Evolutionary conservation across 768 basidiomycete species (phyloP).

Genomic region (Auriscalpium vulgare): DNA sequence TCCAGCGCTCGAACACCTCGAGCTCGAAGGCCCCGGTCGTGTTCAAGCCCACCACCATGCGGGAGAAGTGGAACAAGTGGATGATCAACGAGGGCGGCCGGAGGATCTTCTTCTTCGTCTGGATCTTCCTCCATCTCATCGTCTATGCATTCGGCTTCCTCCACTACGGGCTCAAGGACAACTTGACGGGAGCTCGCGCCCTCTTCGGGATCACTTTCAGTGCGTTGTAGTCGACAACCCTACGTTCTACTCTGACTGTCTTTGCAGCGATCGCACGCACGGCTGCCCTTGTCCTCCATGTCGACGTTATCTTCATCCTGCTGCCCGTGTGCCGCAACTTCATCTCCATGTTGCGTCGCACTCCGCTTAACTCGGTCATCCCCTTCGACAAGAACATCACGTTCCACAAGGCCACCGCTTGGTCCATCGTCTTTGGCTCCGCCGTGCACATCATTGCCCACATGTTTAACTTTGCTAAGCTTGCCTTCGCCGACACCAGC

Average conservation of each 20-base stretch:
- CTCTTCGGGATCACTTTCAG: conserved; percentile 74
- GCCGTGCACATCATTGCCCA: conserved; percentile 76
- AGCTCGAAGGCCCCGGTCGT: conserved; percentile 20
- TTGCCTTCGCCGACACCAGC: conserved; percentile 47
- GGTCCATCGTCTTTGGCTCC: conserved; percentile 78
- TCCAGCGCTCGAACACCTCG: conserved; percentile 55
- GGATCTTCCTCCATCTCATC: conserved; percentile 74
- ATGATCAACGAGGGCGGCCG: conserved; percentile 90
- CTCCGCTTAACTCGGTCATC: conserved; percentile 77
- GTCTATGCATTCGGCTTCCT: conserved; percentile 72
- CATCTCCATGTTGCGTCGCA: conserved; percentile 80
- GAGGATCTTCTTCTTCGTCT: conserved; percentile 70
- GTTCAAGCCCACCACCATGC: conserved; percentile 31
- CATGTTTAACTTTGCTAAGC: conserved; percentile 74
- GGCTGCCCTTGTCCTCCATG: conserved; percentile 84
- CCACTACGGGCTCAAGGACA: conserved; percentile 77
- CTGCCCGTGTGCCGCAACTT: conserved; percentile 95
- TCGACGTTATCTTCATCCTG: conserved; percentile 90
- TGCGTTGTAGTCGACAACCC: conserved; percentile 25
- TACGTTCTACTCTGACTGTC: neutral
- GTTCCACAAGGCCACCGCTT: conserved; percentile 86
- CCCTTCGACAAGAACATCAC: conserved; percentile 92
- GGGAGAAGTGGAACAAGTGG: conserved; percentile 61
- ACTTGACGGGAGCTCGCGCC: conserved; percentile 53
- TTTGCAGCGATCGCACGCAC: conserved; percentile 72